phyloP scores from a whole-genome alignment of 2,329 filamentous ascomycete genomes.

The Aurifilum marmelostoma region DNA sequence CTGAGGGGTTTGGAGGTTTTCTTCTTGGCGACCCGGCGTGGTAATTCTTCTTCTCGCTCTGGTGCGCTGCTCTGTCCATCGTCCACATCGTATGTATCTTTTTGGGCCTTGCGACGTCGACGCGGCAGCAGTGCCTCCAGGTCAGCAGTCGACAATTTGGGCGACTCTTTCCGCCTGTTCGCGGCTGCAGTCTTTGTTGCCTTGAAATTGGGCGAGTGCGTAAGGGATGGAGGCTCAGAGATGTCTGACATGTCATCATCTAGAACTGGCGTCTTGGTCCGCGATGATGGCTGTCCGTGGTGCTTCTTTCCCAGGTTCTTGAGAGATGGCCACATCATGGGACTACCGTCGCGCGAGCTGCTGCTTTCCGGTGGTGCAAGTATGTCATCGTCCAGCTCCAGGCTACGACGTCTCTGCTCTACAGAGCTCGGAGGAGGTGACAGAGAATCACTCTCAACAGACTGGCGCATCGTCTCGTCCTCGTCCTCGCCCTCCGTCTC shows the following conservation, averaged over 20 bases:
- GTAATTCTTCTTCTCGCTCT: conserved; percentile 33
- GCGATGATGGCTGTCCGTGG: conserved; percentile 33
- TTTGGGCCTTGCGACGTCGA: conserved; percentile 45
- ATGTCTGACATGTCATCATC: conserved; percentile 54
- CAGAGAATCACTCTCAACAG: conserved; percentile 32
- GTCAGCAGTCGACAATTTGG: conserved; percentile 57
- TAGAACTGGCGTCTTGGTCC: conserved; percentile 42
- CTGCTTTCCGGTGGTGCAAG: conserved; percentile 59
- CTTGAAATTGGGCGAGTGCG: conserved; percentile 64
- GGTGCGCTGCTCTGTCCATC: conserved; percentile 53
- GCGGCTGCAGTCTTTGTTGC: conserved; percentile 29
- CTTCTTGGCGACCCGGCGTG: conserved; percentile 44
- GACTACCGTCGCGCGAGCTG: conserved; percentile 46
- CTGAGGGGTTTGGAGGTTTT: conserved; percentile 26
- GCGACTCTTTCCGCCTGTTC: conserved; percentile 41
- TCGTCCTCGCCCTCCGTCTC: conserved; percentile 29
- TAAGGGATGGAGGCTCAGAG: conserved; percentile 68
- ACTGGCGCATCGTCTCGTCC: conserved; percentile 32
- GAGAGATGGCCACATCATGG: conserved; percentile 56
- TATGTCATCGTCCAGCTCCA: conserved; percentile 49
- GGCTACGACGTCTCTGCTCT: conserved; percentile 46
- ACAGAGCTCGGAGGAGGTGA: conserved; percentile 41
- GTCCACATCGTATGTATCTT: conserved; percentile 47
- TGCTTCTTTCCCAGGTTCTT: conserved; percentile 53
- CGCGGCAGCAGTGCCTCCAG: conserved; percentile 58